A percentile compares a stretch with the other conserved stretches of the same genome.
phyloP scores from a whole-genome alignment of 1,284 basidiomycete genomes.

The Cutaneotrichosporon sp. region DNA sequence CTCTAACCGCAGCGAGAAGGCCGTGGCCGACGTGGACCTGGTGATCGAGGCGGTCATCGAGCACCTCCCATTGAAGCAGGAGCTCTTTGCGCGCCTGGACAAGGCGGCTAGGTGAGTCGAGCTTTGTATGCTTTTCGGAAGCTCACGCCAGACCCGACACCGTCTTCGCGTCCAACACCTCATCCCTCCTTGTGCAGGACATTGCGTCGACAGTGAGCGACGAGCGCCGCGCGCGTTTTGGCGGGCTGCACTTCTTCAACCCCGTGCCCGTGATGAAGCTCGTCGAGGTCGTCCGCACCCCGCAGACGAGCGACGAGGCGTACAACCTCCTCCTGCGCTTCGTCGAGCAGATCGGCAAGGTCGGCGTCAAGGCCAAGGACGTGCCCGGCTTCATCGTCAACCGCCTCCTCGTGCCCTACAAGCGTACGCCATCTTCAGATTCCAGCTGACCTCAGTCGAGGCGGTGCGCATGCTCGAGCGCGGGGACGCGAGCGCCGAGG shows the following conservation, averaged over 20 bases:
- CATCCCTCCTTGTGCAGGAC: constrained; percentile 58
- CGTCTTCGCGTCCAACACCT: constrained; percentile 62
- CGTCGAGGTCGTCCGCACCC: constrained; percentile 60
- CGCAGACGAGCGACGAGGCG: constrained; percentile 56
- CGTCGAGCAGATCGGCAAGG: constrained; percentile 59
- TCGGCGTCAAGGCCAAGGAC: constrained; percentile 60
- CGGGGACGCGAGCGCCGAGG: constrained; percentile 60
- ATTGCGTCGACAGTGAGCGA: constrained; percentile 53
- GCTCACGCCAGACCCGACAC: constrained; percentile 22
- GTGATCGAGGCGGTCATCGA: constrained; percentile 64
- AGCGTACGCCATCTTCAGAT: constrained; percentile 40
- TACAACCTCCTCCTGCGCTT: constrained; percentile 56
- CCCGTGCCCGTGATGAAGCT: constrained; percentile 60
- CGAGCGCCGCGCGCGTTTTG: constrained; percentile 52
- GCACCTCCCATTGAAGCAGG: constrained; percentile 59
- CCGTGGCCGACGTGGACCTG: constrained; percentile 58
- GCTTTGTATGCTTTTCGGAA: too few relatives aligned
- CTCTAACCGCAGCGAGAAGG: constrained; percentile 41
- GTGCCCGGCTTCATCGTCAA: constrained; percentile 61
- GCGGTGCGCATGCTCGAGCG: constrained; percentile 61
- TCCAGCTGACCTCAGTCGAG: constrained; percentile 51
- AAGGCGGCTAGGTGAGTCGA: constrained; percentile 46
- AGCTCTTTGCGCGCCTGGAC: constrained; percentile 60
- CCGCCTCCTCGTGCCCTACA: constrained; percentile 58
- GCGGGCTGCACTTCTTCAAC: constrained; percentile 61